These are phyloP conservation scores for Cubamyces sp. DNA, from an alignment of 768 basidiomycete species.

Conservation along the genomic window DNA sequence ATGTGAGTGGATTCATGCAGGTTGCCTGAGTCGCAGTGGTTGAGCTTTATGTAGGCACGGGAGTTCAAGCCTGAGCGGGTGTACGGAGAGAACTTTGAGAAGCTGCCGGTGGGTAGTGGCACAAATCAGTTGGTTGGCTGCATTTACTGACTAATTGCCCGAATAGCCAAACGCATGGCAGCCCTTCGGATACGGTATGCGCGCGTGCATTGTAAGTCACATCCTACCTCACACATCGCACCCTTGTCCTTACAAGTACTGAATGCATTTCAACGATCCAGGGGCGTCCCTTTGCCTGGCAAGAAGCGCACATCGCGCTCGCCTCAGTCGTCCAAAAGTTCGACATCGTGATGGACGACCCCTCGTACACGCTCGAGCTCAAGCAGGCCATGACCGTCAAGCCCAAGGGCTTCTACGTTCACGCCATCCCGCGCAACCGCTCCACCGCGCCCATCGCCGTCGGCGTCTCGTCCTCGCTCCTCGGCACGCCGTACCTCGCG, in stretches of 20 bases:
- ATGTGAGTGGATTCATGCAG: slow-evolving; percentile 39
- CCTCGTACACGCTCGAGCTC: slow-evolving; percentile 45
- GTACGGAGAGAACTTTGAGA: slow-evolving; percentile 53
- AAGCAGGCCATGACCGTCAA: slow-evolving; percentile 52
- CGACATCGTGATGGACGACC: slow-evolving; percentile 47
- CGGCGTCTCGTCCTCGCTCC: slow-evolving; percentile 25
- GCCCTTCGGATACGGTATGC: slow-evolving; percentile 39
- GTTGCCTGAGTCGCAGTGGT: too few species aligned
- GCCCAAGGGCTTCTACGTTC: slow-evolving; percentile 46
- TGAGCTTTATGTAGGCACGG: slow-evolving; percentile 30
- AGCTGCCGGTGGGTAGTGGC: slow-evolving; percentile 41
- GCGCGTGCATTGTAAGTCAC: slow-evolving; percentile 33
- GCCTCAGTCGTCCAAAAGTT: slow-evolving; percentile 49
- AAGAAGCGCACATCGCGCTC: slow-evolving; percentile 48
- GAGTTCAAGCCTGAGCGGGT: slow-evolving; percentile 53
- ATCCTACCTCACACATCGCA: too few species aligned
- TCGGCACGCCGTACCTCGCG: neutral
- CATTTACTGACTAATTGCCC: neutral
- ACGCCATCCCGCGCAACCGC: slow-evolving; percentile 40
- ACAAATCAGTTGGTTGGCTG: neutral
- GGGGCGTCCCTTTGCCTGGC: slow-evolving; percentile 51
- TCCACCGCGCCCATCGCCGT: slow-evolving; percentile 13
- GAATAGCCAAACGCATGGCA: slow-evolving; percentile 47
- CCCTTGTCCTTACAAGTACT: neutral
- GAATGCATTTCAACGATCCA: neutral